Conservation (phyloP, 2,329 filamentous ascomycete species). For the Neophaeococcomyces aloes region DNA sequence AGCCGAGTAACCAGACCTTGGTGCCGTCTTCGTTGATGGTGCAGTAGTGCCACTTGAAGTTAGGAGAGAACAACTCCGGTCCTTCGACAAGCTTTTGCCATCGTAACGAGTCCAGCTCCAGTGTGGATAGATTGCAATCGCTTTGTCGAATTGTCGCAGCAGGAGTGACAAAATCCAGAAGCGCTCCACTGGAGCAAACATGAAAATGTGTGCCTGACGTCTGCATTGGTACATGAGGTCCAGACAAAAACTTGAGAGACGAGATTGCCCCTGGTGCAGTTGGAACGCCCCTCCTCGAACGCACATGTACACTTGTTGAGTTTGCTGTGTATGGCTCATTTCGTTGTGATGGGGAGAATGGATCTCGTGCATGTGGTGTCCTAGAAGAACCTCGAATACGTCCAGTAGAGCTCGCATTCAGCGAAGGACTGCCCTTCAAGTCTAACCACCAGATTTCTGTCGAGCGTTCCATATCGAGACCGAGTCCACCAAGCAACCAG, state of each 20-base stretch:
- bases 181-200: constrained; percentile 80
- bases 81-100: constrained; percentile 96
- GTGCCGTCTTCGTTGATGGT: constrained; percentile 91
- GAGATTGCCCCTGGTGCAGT: constrained; percentile 79
- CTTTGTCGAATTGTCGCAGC: constrained; percentile 74
- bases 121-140: constrained; percentile 80
- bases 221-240: constrained; percentile 75
- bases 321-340: constrained; percentile 59
- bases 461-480: constrained; percentile 92
- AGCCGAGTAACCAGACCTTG: constrained; percentile 93
- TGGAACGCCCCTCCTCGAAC: constrained; percentile 39
- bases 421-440: constrained; percentile 73
- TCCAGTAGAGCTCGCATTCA: constrained; percentile 42
- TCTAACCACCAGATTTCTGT: constrained; percentile 97
- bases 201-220: constrained; percentile 91
- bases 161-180: constrained; percentile 90
- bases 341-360: constrained; percentile 30
- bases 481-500: constrained; percentile 93
- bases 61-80: constrained; percentile 78
- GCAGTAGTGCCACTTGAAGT: constrained; percentile 98
- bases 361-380: constrained; percentile 24
- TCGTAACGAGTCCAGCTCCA: constrained; percentile 75
- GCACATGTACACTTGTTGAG: constrained; percentile 50
- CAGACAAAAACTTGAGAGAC: constrained; percentile 78
- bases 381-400: constrained; percentile 2